Conservation (phyloP, 2,329 filamentous ascomycete species). For the Alternaria sp. region DNA sequence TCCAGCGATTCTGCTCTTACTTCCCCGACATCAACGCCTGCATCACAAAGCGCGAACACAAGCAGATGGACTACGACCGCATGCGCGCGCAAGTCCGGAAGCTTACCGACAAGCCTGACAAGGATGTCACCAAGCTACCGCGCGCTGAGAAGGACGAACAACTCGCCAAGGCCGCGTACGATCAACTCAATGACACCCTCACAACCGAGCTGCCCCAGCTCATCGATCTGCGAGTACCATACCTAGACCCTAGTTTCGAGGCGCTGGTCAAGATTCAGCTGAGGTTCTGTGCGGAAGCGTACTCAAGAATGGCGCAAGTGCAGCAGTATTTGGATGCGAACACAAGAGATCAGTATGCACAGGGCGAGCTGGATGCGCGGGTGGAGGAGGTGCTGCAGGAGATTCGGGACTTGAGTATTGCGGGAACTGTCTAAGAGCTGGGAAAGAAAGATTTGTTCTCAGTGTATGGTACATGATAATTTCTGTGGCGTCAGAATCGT, state of each 20-base stretch:
- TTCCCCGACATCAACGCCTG: constrained; percentile 99
- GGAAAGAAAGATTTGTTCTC: not conserved
- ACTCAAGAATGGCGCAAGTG: constrained; percentile 97
- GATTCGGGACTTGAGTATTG: constrained; percentile 95
- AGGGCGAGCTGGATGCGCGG: constrained; percentile 85
- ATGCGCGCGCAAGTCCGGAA: constrained; percentile 96
- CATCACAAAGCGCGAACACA: constrained; percentile 98
- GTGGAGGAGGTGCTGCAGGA: constrained; percentile 97
- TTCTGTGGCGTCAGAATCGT: not conserved
- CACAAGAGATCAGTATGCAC: constrained; percentile 93
- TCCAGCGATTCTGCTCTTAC: constrained; percentile 94
- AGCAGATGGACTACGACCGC: constrained; percentile 96
- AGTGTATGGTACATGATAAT: not conserved
- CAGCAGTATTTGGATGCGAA: constrained; percentile 97
- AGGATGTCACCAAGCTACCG: constrained; percentile 95
- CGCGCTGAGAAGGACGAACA: constrained; percentile 96
- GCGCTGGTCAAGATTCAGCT: constrained; percentile 98
- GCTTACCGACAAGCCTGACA: constrained; percentile 97
- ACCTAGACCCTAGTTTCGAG: constrained; percentile 95
- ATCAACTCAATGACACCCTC: constrained; percentile 95
- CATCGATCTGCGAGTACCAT: constrained; percentile 95
- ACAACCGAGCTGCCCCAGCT: constrained; percentile 91
- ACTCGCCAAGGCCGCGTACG: constrained; percentile 90
- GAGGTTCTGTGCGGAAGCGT: constrained; percentile 96
- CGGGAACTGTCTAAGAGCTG: constrained; percentile 62